A percentile compares a stretch with the other conserved stretches of the same genome.
Conservation (phyloP, 768 basidiomycete genomes). For the Tricholoma hemisulphureum region DNA sequence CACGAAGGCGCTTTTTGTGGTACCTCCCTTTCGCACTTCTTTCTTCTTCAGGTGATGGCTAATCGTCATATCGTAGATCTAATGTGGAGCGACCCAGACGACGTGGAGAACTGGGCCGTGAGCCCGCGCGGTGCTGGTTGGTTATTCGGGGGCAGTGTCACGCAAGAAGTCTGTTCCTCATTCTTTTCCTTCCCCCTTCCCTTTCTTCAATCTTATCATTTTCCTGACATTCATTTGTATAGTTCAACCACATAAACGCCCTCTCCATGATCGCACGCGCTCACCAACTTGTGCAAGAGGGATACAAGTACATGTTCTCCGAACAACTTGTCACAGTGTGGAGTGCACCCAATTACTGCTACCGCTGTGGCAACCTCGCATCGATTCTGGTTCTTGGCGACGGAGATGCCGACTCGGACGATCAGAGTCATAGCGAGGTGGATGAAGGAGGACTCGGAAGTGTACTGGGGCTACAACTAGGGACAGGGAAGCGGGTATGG, state of each 20-base stretch:
- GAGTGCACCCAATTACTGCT: constrained; percentile 87
- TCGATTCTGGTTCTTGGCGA: constrained; percentile 84
- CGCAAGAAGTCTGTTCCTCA: constrained; percentile 60
- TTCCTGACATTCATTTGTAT: not conserved
- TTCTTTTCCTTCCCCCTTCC: constrained; percentile 1
- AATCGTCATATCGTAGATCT: constrained; percentile 53
- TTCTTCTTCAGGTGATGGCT: not conserved
- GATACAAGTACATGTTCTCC: constrained; percentile 97
- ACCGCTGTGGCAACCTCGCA: constrained; percentile 83
- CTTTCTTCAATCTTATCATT: not conserved
- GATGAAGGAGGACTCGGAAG: not conserved
- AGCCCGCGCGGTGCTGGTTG: constrained; percentile 96
- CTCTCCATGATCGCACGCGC: constrained; percentile 89
- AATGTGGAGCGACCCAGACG: constrained; percentile 98
- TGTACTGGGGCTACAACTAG: not conserved
- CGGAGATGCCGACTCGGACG: constrained; percentile 35
- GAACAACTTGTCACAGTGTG: constrained; percentile 89
- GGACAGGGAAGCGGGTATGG: not conserved
- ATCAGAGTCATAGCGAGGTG: not conserved
- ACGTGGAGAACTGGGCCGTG: constrained; percentile 94
- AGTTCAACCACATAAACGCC: constrained; percentile 93
- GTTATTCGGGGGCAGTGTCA: constrained; percentile 87
- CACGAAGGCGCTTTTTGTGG: constrained; percentile 99
- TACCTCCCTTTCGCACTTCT: constrained; percentile 23
- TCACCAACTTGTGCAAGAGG: constrained; percentile 95